phyloP scores from a whole-genome alignment of 1,139 yeast species.

The Candida tetrigidarum region DNA sequence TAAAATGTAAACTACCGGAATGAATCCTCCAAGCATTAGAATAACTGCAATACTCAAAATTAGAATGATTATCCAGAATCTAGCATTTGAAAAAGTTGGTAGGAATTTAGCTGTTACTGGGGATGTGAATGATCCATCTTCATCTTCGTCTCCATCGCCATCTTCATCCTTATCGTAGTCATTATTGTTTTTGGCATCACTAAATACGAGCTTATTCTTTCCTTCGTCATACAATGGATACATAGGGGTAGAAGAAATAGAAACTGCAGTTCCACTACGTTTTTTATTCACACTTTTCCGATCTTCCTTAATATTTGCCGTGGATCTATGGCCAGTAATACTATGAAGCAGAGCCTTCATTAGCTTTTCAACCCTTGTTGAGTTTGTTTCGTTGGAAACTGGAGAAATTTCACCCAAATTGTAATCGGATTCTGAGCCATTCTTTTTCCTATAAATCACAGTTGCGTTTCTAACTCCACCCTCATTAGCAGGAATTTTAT shows the following conservation, averaged over 20 bases:
- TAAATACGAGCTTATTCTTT: neutral
- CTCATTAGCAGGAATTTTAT: neutral
- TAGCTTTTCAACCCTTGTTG: slow-evolving; percentile 4
- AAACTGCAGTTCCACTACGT: neutral
- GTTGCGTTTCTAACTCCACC: slow-evolving; percentile 19
- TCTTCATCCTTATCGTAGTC: neutral
- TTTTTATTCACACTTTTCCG: neutral
- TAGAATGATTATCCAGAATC: neutral
- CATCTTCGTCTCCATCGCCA: neutral
- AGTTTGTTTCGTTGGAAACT: slow-evolving; percentile 14
- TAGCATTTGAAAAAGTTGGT: neutral
- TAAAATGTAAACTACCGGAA: slow-evolving; percentile 26
- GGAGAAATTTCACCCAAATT: slow-evolving; percentile 22
- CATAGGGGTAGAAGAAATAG: neutral
- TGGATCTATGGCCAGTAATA: slow-evolving; percentile 1
- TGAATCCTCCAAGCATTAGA: slow-evolving; percentile 23
- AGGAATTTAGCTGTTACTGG: slow-evolving; percentile 2
- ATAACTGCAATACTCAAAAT: slow-evolving; percentile 17
- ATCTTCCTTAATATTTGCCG: neutral
- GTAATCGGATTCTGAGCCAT: slow-evolving; percentile 13
- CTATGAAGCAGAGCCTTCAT: neutral
- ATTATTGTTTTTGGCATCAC: neutral
- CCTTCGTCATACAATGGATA: slow-evolving; percentile 3
- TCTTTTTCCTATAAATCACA: slow-evolving; percentile 17
- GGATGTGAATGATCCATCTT: slow-evolving; percentile 5